Evolutionary conservation across 164 flowering plant species (phyloP).

Genomic region (Chloranthus sessilifolius): DNA sequence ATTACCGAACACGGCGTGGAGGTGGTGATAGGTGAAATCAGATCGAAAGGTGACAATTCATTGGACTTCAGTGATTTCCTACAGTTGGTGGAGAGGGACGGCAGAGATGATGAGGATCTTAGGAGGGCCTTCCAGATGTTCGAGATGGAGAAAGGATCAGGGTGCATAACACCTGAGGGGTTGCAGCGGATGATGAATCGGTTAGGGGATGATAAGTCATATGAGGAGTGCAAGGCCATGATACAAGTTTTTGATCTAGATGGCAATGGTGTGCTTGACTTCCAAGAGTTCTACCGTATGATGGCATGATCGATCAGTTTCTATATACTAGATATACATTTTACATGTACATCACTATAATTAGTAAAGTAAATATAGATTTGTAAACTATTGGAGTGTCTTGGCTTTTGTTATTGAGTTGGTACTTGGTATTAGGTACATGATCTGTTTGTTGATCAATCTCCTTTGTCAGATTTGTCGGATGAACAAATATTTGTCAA

Average conservation of each 20-base stretch:
- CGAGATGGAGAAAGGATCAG: constrained; percentile 62
- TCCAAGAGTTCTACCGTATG: constrained; percentile 65
- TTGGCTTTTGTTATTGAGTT: neutral
- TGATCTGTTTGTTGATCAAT: neutral
- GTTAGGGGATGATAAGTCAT: constrained; percentile 49
- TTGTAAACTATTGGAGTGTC: neutral
- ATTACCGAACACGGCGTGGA: constrained; percentile 53
- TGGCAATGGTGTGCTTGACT: constrained; percentile 73
- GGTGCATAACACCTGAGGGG: constrained; percentile 68
- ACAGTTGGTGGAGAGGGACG: constrained; percentile 33
- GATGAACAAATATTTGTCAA: neutral
- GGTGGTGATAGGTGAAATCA: constrained; percentile 39
- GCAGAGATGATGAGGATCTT: constrained; percentile 36
- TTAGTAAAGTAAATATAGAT: neutral
- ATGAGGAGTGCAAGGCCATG: constrained; percentile 68
- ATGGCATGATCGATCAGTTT: constrained; percentile 38
- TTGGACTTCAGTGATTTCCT: constrained; percentile 55
- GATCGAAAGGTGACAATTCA: constrained; percentile 49
- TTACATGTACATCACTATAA: neutral
- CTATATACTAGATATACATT: neutral
- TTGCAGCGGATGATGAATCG: constrained; percentile 54
- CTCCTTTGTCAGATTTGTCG: neutral
- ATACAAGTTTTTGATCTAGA: constrained; percentile 56
- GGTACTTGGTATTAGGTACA: neutral
- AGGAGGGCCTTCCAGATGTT: constrained; percentile 73